Evolutionary conservation across 2,329 filamentous ascomycete genomes (phyloP).

Genomic region (Sordariomycetes sp.): DNA sequence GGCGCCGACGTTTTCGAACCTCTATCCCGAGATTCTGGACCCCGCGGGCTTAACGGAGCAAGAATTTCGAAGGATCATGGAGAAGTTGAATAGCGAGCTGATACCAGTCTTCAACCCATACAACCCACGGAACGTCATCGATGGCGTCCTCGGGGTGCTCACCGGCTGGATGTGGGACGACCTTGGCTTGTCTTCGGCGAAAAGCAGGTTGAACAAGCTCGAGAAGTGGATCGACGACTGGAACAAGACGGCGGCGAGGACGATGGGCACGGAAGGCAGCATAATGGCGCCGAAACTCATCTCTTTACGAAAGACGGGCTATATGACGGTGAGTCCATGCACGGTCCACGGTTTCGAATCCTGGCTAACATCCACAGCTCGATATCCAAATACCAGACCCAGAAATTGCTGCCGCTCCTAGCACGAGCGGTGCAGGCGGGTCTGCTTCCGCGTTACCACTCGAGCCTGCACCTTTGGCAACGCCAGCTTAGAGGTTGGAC

Average conservation of each 20-base stretch:
- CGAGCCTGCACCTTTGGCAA: slow-evolving; percentile 13
- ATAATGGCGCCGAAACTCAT: slow-evolving; percentile 60
- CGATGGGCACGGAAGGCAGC: slow-evolving; percentile 38
- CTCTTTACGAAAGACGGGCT: slow-evolving; percentile 71
- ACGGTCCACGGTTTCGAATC: not conserved
- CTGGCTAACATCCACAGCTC: slow-evolving; percentile 38
- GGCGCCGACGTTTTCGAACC: slow-evolving; percentile 85
- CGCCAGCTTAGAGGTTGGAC: not conserved
- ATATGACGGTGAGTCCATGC: slow-evolving; percentile 61
- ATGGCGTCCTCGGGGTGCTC: slow-evolving; percentile 67
- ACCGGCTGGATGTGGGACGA: slow-evolving; percentile 97
- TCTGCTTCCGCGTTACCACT: slow-evolving; percentile 22
- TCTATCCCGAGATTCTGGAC: slow-evolving; percentile 93
- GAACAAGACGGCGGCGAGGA: slow-evolving; percentile 59
- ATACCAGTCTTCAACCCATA: slow-evolving; percentile 74
- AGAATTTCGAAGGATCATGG: slow-evolving; percentile 75
- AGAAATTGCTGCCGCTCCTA: slow-evolving; percentile 50
- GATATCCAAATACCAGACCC: slow-evolving; percentile 78
- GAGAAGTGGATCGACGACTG: slow-evolving; percentile 81
- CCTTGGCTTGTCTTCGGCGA: slow-evolving; percentile 66
- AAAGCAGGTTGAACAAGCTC: slow-evolving; percentile 58
- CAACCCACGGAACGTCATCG: slow-evolving; percentile 66
- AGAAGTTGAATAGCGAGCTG: slow-evolving; percentile 72
- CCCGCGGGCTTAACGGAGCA: slow-evolving; percentile 72
- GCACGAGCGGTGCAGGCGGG: slow-evolving; percentile 28